phyloP scores from a whole-genome alignment of 2,329 filamentous ascomycete genomes.

The Sarocladium oryzae region DNA sequence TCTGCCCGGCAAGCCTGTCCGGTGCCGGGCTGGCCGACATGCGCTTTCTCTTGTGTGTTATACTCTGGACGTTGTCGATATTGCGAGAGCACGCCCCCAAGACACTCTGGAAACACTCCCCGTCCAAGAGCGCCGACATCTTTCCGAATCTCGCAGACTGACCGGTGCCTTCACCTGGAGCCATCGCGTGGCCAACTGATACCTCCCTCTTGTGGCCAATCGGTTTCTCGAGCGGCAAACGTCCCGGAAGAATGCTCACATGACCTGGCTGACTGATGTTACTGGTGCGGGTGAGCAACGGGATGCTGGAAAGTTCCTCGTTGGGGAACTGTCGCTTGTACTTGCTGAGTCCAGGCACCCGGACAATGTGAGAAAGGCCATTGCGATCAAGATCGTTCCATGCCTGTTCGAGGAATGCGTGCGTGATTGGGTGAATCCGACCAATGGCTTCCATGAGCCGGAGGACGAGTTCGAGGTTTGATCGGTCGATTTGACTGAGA shows the following conservation, averaged over 20 bases:
- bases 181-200: not conserved
- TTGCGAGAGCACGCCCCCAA: conserved; percentile 27
- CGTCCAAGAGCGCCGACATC: conserved; percentile 12
- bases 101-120: conserved; percentile 25
- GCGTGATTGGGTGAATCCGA: conserved; percentile 66
- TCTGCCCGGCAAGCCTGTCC: not conserved
- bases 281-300: not conserved
- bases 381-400: conserved; percentile 69
- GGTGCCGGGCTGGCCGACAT: conserved; percentile 20
- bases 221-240: conserved; percentile 30
- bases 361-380: conserved; percentile 29
- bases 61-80: conserved; percentile 12
- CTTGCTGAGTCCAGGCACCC: conserved; percentile 28
- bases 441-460: conserved; percentile 72
- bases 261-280: not conserved
- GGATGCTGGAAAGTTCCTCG: not conserved
- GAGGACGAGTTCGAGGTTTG: conserved; percentile 67
- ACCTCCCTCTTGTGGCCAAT: conserved; percentile 12
- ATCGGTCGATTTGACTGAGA: conserved; percentile 39
- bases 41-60: conserved; percentile 26
- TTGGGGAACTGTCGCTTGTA: conserved; percentile 20
- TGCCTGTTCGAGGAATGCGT: conserved; percentile 78
- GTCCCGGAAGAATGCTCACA: conserved; percentile 34
- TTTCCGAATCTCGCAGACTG: not conserved
- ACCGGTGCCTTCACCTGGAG: not conserved